phyloP scores from a whole-genome alignment of 2,329 filamentous ascomycete genomes.

The Aspergillus fructus region DNA sequence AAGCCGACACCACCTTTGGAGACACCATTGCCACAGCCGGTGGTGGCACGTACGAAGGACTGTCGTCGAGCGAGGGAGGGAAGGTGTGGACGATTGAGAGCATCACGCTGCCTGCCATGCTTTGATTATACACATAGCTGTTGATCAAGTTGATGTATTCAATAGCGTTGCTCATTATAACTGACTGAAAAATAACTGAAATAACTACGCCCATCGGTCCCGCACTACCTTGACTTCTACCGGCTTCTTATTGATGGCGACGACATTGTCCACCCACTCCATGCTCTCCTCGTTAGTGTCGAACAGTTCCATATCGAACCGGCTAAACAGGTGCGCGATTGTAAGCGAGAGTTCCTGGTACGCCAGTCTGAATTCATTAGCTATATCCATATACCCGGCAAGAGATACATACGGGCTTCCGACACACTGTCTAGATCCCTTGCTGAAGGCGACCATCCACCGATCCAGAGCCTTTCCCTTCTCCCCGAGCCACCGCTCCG shows the following conservation, averaged over 20 bases:
- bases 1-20: slow-evolving; percentile 17
- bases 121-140: not conserved
- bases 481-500: not conserved
- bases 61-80: slow-evolving; percentile 34
- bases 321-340: not conserved
- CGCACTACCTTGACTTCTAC: not conserved
- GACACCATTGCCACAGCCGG: slow-evolving; percentile 25
- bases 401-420: not conserved
- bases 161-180: no score
- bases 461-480: not conserved
- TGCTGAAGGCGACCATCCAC: not conserved
- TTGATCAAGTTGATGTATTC: no score
- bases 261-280: not conserved
- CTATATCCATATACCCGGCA: no score
- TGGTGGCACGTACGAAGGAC: slow-evolving; percentile 36
- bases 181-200: no score
- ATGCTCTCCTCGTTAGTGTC: not conserved
- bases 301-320: not conserved
- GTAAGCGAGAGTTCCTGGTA: not conserved
- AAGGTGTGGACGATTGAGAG: slow-evolving; percentile 39
- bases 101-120: slow-evolving; percentile 39
- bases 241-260: not conserved
- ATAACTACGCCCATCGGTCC: not conserved
- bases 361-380: not conserved
- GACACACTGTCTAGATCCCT: not conserved